phyloP scores from a whole-genome alignment of 2,329 filamentous ascomycete species.

The Penicillium frequentans region DNA sequence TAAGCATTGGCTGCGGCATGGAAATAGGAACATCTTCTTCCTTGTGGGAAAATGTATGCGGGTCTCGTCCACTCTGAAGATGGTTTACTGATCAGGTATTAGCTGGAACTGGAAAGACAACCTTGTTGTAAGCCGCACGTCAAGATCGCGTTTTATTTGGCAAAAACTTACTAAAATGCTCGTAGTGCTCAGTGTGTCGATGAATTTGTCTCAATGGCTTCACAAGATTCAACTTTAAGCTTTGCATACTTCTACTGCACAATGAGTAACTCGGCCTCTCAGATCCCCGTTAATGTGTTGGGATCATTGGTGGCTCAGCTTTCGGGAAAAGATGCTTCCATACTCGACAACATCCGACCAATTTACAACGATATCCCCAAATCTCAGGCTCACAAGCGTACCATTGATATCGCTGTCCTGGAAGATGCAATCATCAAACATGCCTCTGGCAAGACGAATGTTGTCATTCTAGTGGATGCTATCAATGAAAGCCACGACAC shows the following conservation, averaged over 20 bases:
- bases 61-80: neutral
- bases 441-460: constrained; percentile 1
- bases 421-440: constrained; percentile 16
- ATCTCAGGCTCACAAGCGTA: constrained; percentile 13
- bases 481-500: constrained; percentile 19
- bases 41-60: constrained; percentile 22
- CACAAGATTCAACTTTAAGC: constrained; percentile 1
- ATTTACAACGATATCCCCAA: constrained; percentile 12
- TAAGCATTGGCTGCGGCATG: constrained; percentile 7
- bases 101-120: constrained; percentile 23
- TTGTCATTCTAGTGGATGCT: constrained; percentile 18
- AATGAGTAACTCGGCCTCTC: constrained; percentile 16
- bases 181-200: constrained; percentile 16
- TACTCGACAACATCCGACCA: constrained; percentile 11
- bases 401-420: constrained; percentile 11
- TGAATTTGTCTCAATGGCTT: constrained; percentile 9
- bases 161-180: neutral
- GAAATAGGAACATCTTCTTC: constrained; percentile 8
- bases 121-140: constrained; percentile 16
- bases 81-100: neutral
- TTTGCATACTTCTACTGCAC: constrained; percentile 23
- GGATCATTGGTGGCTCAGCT: constrained; percentile 21
- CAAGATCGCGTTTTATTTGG: neutral
- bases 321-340: constrained; percentile 5
- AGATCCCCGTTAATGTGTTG: constrained; percentile 11